Conservation (phyloP, 2,329 filamentous ascomycete species). For the Periconia macrospinosa region DNA sequence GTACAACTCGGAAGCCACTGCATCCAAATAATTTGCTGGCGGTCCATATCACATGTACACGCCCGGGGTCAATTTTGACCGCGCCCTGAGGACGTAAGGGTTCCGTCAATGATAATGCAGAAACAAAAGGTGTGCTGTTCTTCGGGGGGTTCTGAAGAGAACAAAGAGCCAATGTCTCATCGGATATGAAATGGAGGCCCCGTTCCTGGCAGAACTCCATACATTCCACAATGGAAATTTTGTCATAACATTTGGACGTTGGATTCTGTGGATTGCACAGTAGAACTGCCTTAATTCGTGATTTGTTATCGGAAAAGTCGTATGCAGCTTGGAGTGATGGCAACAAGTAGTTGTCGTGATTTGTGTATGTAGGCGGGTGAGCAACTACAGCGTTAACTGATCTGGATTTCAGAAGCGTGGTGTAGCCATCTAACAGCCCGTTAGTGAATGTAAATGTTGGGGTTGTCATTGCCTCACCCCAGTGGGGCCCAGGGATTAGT, state of each 20-base stretch:
- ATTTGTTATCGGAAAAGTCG: slow-evolving; percentile 28
- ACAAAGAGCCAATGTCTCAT: slow-evolving; percentile 28
- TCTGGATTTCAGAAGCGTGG: slow-evolving; percentile 18
- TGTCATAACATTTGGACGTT: slow-evolving; percentile 27
- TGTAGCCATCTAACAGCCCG: slow-evolving; percentile 22
- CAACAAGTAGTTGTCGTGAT: slow-evolving; percentile 35
- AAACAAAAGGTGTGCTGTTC: slow-evolving; percentile 22
- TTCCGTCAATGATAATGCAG: slow-evolving; percentile 29
- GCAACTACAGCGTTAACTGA: slow-evolving; percentile 29
- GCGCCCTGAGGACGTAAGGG: slow-evolving; percentile 29
- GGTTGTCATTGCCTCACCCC: slow-evolving; percentile 19
- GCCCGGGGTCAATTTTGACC: slow-evolving; percentile 35
- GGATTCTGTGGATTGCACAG: slow-evolving; percentile 35
- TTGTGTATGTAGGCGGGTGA: slow-evolving; percentile 30
- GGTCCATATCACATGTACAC: slow-evolving; percentile 36
- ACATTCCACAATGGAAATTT: slow-evolving; percentile 26
- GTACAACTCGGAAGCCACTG: slow-evolving; percentile 30
- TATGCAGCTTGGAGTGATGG: slow-evolving; percentile 34
- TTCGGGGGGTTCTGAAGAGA: slow-evolving; percentile 9
- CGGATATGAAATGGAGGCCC: slow-evolving; percentile 30
- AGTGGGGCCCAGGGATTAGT: slow-evolving; percentile 34
- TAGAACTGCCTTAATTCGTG: slow-evolving; percentile 33
- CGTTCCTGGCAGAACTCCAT: slow-evolving; percentile 39
- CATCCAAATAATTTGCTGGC: slow-evolving; percentile 34
- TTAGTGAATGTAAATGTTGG: background rate